Evolutionary conservation across 257 asterid species (phyloP).

Genomic region (Solanum chilense): DNA sequence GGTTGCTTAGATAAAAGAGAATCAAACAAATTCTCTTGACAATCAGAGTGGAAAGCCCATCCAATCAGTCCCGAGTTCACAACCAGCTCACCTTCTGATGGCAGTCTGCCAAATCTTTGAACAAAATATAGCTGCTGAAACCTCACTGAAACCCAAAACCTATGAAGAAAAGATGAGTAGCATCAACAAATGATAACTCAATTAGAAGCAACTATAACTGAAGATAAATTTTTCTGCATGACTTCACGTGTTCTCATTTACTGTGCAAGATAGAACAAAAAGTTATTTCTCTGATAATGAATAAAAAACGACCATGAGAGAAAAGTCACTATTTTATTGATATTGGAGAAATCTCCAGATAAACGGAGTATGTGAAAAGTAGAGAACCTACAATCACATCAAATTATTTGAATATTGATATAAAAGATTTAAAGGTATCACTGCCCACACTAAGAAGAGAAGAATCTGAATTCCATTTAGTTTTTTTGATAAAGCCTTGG

Average conservation of each 20-base stretch:
- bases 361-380: not conserved
- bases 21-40: slow-evolving; percentile 75
- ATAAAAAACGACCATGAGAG: not conserved
- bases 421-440: not conserved
- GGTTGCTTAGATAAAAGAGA: slow-evolving; percentile 76
- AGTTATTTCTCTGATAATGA: not conserved
- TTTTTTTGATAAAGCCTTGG: not conserved
- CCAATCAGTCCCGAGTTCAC: slow-evolving; percentile 58
- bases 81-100: slow-evolving; percentile 52
- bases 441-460: not conserved
- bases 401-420: not conserved
- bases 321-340: not conserved
- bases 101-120: slow-evolving; percentile 43
- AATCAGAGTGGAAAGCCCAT: slow-evolving; percentile 96
- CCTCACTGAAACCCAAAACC: slow-evolving; percentile 90
- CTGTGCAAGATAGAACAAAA: not conserved
- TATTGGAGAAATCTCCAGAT: not conserved
- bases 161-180: slow-evolving; percentile 23
- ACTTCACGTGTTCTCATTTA: not conserved
- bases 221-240: not conserved
- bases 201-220: not conserved
- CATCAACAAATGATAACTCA: not conserved
- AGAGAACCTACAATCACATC: not conserved
- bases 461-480: not conserved
- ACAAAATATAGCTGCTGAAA: slow-evolving; percentile 57